Percentiles rank a stretch among this genome's conserved stretches.
Conservation (phyloP, 2,329 filamentous ascomycete genomes). For the Fusarium sarcochroum region DNA sequence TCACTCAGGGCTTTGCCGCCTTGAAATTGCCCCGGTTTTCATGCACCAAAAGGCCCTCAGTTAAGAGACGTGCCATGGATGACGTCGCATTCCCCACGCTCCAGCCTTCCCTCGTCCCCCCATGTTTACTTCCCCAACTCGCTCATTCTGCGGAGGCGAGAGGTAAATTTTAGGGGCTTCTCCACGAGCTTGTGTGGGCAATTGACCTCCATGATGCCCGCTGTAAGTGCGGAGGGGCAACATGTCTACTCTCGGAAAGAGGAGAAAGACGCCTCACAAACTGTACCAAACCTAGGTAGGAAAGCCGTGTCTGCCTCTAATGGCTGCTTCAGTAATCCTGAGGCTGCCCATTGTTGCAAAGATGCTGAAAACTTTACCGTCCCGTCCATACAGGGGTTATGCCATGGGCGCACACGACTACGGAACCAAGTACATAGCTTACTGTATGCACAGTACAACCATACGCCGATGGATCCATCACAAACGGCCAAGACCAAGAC, state of each 20-base stretch:
- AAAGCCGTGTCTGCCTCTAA: background rate
- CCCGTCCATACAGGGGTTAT: slow-evolving; percentile 18
- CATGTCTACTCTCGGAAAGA: background rate
- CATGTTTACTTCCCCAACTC: slow-evolving; percentile 37
- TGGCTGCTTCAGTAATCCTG: background rate
- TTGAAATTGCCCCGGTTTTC: slow-evolving; percentile 35
- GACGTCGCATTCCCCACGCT: slow-evolving; percentile 48
- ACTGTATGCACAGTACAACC: slow-evolving; percentile 5
- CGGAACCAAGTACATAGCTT: slow-evolving; percentile 15
- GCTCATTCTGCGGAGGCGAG: slow-evolving; percentile 25
- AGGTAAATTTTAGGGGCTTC: slow-evolving; percentile 12
- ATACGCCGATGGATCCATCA: slow-evolving; percentile 17
- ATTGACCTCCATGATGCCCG: background rate
- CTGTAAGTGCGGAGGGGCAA: background rate
- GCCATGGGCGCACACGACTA: slow-evolving; percentile 8
- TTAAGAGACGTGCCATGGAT: slow-evolving; percentile 18
- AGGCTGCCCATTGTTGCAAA: background rate
- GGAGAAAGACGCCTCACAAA: background rate
- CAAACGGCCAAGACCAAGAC: slow-evolving; percentile 16
- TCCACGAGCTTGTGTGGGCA: slow-evolving; percentile 28
- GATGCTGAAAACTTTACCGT: slow-evolving; percentile 9
- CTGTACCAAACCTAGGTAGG: background rate
- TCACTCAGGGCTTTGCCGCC: background rate
- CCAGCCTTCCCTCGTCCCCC: slow-evolving; percentile 10
- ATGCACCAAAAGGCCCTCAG: slow-evolving; percentile 21